Evolutionary conservation across 2,329 filamentous ascomycete genomes (phyloP), one percentile per base, ranked within the genome.

Genomic region (Trichoderma oligosporum): DNA sequence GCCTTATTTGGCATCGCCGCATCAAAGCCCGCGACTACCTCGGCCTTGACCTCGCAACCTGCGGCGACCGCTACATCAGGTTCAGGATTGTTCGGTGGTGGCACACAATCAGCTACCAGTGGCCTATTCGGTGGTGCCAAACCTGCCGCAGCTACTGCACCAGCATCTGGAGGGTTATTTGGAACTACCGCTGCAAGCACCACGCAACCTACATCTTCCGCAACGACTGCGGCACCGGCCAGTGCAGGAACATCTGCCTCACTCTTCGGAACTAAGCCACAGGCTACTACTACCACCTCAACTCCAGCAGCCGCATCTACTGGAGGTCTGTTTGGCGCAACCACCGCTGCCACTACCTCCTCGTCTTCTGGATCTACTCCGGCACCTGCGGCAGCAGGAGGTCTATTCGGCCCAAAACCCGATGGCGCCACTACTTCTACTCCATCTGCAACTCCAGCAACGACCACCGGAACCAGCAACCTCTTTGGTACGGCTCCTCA

Each of bases 231-330:
- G 18, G 54, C 59, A 14, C 62, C 68, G 24, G 57, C 64, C 56
- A 51, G 64, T 29, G 38, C 63, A 27, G 64, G 63, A 31, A 55
- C 67, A 25, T 57, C 58, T 9, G 25, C 25, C 52, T 66, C 69
- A 8, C 61, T 78, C 18, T 80, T 81, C 53, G 71, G 73, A 53
- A 64, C 70, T 16, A 77, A 76, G 64, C 69, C 73, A 35, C 67
- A 73, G 8, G 66, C 71, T 11, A 29, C 73, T 20, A 66, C 66
- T 16, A 68, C 73, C 31, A 63, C 69, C 14, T 57, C 66, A 24
- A 52, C 65, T 11, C 68, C 73, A 11, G 60, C 69, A 42, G 61
- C 75, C 27, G 58, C 72, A n/a, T 62, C 72, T 14, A 56, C 72
- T n/a, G 62, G 68, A 33, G 65, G 68, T n/a, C 61, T 74, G 4